Evolutionary conservation across 805 yeast species (phyloP).

Genomic region (Kluyveromyces siamensis): DNA sequence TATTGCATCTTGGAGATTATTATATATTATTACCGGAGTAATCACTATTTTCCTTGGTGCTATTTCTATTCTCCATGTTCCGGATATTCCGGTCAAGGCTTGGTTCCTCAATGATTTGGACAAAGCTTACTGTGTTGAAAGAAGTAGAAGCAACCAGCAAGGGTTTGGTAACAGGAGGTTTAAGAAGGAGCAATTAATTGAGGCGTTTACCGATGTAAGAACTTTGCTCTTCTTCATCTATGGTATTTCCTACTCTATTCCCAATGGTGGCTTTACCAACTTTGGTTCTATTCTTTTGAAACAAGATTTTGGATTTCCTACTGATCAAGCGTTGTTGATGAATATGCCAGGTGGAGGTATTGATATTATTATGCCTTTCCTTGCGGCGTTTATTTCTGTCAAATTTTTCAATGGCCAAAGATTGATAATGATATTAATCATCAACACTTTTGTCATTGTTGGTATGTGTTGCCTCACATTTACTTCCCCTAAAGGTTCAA

Average conservation of each 20-base stretch:
- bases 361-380: slow-evolving; percentile 17
- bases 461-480: slow-evolving; percentile 28
- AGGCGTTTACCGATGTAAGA: slow-evolving; percentile 34
- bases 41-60: slow-evolving; percentile 40
- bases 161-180: slow-evolving; percentile 40
- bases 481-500: slow-evolving; percentile 17
- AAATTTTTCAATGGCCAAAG: slow-evolving; percentile 4
- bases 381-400: slow-evolving; percentile 3
- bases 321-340: slow-evolving; percentile 26
- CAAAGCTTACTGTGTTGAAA: slow-evolving; percentile 31
- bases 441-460: slow-evolving; percentile 3
- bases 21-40: slow-evolving; percentile 44
- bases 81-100: slow-evolving; percentile 36
- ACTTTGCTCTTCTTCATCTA: slow-evolving; percentile 31
- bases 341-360: slow-evolving; percentile 30
- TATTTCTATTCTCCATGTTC: slow-evolving; percentile 33
- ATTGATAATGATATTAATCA: slow-evolving; percentile 2
- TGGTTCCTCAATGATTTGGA: slow-evolving; percentile 34
- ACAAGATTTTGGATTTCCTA: slow-evolving; percentile 28
- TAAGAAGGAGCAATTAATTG: slow-evolving; percentile 37
- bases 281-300: slow-evolving; percentile 34
- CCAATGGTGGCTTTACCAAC: slow-evolving; percentile 39
- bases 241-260: slow-evolving; percentile 27
- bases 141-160: slow-evolving; percentile 35
- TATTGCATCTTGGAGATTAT: slow-evolving; percentile 41